Base-by-base conservation (phyloP, 768 basidiomycete species). In the Paxillus involutus region DNA sequence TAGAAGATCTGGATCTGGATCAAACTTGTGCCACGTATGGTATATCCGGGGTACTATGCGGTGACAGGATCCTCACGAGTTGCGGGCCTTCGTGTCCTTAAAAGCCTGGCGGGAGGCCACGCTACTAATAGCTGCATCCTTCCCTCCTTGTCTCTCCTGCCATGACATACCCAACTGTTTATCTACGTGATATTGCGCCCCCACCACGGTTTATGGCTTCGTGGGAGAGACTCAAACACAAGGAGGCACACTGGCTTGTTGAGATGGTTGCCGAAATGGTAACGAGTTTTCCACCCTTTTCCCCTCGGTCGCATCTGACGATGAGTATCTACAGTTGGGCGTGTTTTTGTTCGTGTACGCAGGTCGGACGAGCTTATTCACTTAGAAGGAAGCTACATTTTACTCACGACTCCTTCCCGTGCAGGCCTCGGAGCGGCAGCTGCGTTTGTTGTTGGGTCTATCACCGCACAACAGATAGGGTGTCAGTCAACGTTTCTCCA, bases 251-350 rank as follows among this genome's bases (percentile, higher is more conserved):
- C 55, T 77, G 81, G 77, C 49, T 80, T 1, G 70, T 79, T 12
- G 83, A 89, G 64, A 75, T 80, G 58, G 71, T 86, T 39, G 85
- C 85, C 9, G 88, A 89, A 67, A 69, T 74, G 59, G 84, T 86
- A 63, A 53, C 64, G 68, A 7, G 1, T 32, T 50, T 36, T 19
- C 30, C n/a, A 3, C 17, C 17, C 46, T 17, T 35, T 10, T 19
- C 8, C 35, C 41, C 21, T 39, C 44, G 33, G 0, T n/a, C 13
- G 17, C n/a, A n/a, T 24, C 61, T 54, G 54, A 56, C 35, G 17
- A 49, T 33, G 37, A 14, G 17, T 52, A 17, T 49, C 3, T 33
- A 16, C 55, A 85, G 84, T 49, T 83, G 36, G 85, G 85, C 12
- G 82, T 81, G 14, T 86, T 85, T 65, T 69, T 88, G 56, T 86